Conservation (phyloP, 495 filamentous ascomycete genomes). For the Pseudoneurospora amorphoporcata region DNA sequence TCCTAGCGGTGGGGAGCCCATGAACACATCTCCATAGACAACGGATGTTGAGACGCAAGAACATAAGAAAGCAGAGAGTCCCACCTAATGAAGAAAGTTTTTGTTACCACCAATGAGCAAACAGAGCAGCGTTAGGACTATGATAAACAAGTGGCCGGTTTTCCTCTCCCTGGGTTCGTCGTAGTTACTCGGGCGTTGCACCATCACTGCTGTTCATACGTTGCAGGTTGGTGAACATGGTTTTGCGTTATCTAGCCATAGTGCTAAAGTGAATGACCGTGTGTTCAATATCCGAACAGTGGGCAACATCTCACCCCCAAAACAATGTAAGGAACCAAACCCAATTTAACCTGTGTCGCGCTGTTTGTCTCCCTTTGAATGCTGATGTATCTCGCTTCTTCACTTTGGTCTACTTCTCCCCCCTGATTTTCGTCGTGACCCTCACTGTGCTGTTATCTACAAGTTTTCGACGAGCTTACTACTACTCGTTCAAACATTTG, state of each 20-base stretch:
- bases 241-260: background rate
- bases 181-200: background rate
- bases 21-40: slow-evolving; percentile 51
- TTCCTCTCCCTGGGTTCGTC: background rate
- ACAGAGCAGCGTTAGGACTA: background rate
- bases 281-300: too few species aligned
- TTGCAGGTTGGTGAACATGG: background rate
- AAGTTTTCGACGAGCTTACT: too few species aligned
- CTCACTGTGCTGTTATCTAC: too few species aligned
- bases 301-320: background rate
- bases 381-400: too few species aligned
- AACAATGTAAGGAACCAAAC: background rate
- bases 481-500: too few species aligned
- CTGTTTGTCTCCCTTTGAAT: slow-evolving; percentile 7
- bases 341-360: background rate
- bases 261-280: too few species aligned
- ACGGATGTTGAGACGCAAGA: slow-evolving; percentile 11
- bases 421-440: too few species aligned
- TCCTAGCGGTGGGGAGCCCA: slow-evolving; percentile 39
- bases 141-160: background rate
- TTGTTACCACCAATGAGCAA: background rate
- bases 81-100: slow-evolving; percentile 16
- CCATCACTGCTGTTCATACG: background rate
- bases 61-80: slow-evolving; percentile 4
- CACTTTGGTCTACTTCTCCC: too few species aligned